These are phyloP conservation scores for Withania somnifera DNA, from an alignment of 305 asterid species.

Conservation along the genomic window DNA sequence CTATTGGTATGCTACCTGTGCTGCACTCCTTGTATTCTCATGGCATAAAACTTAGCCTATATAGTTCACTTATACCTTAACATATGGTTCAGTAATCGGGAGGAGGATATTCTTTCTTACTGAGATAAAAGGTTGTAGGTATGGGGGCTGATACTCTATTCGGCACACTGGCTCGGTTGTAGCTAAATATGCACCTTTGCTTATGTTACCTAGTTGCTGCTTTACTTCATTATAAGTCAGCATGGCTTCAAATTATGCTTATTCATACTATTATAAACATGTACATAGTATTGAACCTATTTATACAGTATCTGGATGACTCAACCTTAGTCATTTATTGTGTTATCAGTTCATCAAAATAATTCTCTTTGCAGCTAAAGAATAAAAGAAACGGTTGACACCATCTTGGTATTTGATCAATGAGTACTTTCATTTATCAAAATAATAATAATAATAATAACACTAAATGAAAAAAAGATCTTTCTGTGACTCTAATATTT, in stretches of 20 bases:
- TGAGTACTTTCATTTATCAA: background rate
- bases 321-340: too few relatives aligned
- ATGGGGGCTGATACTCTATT: background rate
- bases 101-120: background rate
- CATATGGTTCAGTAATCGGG: background rate
- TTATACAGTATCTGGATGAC: too few relatives aligned
- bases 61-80: background rate
- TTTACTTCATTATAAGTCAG: too few relatives aligned
- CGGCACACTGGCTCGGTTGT: background rate
- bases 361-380: background rate
- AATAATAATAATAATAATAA: background rate
- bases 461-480: background rate
- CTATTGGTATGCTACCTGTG: conserved; percentile 44
- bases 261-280: too few relatives aligned
- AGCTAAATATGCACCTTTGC: background rate
- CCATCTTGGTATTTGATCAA: background rate
- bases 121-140: background rate
- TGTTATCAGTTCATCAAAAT: too few relatives aligned
- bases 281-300: too few relatives aligned
- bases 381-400: background rate
- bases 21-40: background rate
- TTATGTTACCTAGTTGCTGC: background rate
- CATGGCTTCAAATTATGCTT: too few relatives aligned
- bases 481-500: background rate
- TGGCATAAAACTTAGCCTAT: background rate